These are phyloP conservation scores for Lecanicillium sp. DNA, from an alignment of 2,329 filamentous ascomycete species.

Conservation along the genomic window DNA sequence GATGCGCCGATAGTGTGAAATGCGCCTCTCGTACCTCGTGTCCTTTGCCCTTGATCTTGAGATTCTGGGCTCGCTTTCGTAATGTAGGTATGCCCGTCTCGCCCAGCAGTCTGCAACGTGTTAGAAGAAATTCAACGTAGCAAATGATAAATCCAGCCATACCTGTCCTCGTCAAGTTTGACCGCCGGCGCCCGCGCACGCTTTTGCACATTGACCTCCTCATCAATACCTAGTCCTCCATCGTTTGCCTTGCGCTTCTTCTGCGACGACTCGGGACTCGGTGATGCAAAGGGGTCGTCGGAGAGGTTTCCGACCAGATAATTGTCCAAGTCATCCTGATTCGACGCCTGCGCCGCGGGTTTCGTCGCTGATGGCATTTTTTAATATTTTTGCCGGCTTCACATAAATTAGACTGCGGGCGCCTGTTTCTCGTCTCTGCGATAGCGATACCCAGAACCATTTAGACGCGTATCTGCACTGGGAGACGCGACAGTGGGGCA, in stretches of 20 bases:
- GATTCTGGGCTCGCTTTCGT: constrained; percentile 58
- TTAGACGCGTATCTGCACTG: constrained; percentile 11
- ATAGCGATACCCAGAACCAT: too few relatives aligned
- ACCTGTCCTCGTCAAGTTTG: constrained; percentile 81
- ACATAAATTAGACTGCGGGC: neutral
- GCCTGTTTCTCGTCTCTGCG: too few relatives aligned
- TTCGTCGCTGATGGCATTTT: constrained; percentile 15
- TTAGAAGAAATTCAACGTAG: neutral
- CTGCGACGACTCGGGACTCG: constrained; percentile 28
- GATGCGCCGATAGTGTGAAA: neutral
- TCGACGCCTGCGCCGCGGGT: constrained; percentile 1
- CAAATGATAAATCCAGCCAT: constrained; percentile 7
- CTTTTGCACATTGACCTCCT: constrained; percentile 77
- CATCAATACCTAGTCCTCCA: constrained; percentile 67
- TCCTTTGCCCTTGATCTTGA: constrained; percentile 86
- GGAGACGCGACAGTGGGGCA: constrained; percentile 16
- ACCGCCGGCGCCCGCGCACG: constrained; percentile 63
- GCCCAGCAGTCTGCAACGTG: constrained; percentile 60
- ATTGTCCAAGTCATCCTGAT: constrained; percentile 62
- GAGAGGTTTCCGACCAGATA: constrained; percentile 57
- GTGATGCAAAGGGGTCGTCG: constrained; percentile 42
- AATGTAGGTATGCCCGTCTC: constrained; percentile 77
- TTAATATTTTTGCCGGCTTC: neutral
- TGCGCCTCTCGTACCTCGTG: constrained; percentile 59
- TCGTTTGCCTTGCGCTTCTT: constrained; percentile 43